Percentiles rank a stretch among this genome's conserved stretches.
Evolutionary conservation across 768 basidiomycete species (phyloP).

Genomic region (Naematelia aurantialba): DNA sequence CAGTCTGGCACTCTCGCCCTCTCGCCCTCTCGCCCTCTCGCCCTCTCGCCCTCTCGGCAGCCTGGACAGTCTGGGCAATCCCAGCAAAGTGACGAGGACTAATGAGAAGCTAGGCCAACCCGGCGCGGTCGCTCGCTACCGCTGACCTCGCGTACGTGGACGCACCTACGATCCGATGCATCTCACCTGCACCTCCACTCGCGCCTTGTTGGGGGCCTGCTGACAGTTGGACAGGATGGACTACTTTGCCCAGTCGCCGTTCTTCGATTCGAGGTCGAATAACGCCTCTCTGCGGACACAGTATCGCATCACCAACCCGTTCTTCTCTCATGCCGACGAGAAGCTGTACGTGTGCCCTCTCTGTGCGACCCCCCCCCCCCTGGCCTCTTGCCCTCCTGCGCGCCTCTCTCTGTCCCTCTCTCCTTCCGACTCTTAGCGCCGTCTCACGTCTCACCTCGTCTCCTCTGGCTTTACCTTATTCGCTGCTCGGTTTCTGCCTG

Average conservation of each 20-base stretch:
- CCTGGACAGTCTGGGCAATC: no score
- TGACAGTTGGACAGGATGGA: conserved; percentile 26
- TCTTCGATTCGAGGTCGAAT: conserved; percentile 44
- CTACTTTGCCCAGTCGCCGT: conserved; percentile 45
- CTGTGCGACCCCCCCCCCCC: not conserved
- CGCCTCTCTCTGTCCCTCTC: not conserved
- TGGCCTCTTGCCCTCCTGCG: not conserved
- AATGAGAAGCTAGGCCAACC: conserved; percentile 29
- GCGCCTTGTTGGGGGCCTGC: no score
- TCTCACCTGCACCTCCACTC: no score
- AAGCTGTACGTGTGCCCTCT: conserved; percentile 25
- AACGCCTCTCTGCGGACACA: conserved; percentile 39
- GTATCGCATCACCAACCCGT: conserved; percentile 30
- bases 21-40: no score
- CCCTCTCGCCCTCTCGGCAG: no score
- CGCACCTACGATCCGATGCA: no score
- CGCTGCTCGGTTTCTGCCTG: not conserved
- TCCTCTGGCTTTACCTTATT: not conserved
- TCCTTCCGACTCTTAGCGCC: not conserved
- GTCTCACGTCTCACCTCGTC: not conserved
- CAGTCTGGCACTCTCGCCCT: no score
- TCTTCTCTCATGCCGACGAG: conserved; percentile 39
- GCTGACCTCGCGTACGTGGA: conserved; percentile 33
- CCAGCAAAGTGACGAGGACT: no score
- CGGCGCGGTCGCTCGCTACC: conserved; percentile 32